phyloP scores from a whole-genome alignment of 2,329 filamentous ascomycete genomes.

The Dothidotthia symphoricarpi region DNA sequence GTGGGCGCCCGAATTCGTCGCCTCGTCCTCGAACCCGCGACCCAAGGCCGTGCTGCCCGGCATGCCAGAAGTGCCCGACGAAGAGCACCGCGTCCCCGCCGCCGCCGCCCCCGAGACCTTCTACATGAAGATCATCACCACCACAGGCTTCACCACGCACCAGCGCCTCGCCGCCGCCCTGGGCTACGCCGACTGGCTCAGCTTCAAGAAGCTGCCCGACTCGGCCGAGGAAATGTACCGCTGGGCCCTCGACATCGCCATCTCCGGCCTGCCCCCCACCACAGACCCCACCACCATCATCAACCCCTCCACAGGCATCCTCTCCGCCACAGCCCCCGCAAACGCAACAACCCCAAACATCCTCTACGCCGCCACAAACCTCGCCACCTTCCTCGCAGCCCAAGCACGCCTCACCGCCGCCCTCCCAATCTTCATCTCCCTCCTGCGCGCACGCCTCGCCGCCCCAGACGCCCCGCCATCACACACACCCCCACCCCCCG shows the following conservation, averaged over 20 bases:
- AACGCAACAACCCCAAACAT: conserved; percentile 67
- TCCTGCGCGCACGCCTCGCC: conserved; percentile 72
- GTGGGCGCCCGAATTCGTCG: conserved; percentile 70
- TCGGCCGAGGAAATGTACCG: conserved; percentile 70
- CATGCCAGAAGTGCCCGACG: conserved; percentile 63
- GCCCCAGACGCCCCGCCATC: conserved; percentile 49
- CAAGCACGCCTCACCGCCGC: conserved; percentile 65
- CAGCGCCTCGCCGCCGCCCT: conserved; percentile 81
- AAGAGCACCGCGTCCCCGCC: conserved; percentile 71
- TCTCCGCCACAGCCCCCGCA: conserved; percentile 54
- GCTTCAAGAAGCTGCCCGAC: conserved; percentile 67
- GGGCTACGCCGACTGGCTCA: conserved; percentile 80
- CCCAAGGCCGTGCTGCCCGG: conserved; percentile 70
- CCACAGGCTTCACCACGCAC: conserved; percentile 71
- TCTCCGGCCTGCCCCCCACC: conserved; percentile 53
- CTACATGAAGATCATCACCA: conserved; percentile 80
- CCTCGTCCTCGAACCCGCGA: conserved; percentile 79
- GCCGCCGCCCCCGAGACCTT: conserved; percentile 68
- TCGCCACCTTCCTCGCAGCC: conserved; percentile 75
- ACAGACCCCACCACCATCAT: conserved; percentile 49
- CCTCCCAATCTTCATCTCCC: conserved; percentile 79
- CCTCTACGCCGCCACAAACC: conserved; percentile 69
- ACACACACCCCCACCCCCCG: conserved; percentile 18
- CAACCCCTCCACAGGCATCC: conserved; percentile 61
- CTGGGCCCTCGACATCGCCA: conserved; percentile 74